Base-by-base conservation (phyloP, 139 green algal species). In the Haematococcus lacustris region DNA sequence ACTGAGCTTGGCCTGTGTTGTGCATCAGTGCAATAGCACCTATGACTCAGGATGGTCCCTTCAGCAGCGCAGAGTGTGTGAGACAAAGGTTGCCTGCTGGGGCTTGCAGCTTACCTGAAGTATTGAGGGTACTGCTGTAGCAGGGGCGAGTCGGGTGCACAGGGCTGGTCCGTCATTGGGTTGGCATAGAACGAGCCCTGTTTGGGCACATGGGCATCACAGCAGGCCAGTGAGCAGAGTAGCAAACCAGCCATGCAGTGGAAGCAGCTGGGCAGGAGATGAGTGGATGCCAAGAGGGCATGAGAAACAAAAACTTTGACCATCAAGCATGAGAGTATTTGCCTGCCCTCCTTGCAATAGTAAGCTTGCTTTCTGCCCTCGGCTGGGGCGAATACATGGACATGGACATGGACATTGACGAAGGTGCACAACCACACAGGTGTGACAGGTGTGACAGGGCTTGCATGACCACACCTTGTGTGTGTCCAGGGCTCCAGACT, bases 121-220 rank as follows among this genome's bases (percentile, higher is more conserved):
- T 64, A 64, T 23, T 21, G 23, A 26, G 53, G 53, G 53, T 34
- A 64, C 53, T 30, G 23, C 26, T 64, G 9, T 26, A 64, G 30
- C 23, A 71, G 75, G 40, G 38, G 23, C n/a, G 3, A 2, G 26
- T 47, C 38, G 3, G 30, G 40, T 13, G 6, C 13, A 0, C 7
- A 43, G 38, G 38, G 71, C 6, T 75, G 61, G 66, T 78, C 77
- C 1, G 53, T 35, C 1, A 77, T 21, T 1, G 88, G 88, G 76
- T 93, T 94, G 62, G 83, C 88, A 43, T 94, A 93, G 68, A 74
- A 93, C 39, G 65, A 82, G 61, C 83, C 83, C 72, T 92, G 90
- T 59, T 79, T 87, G 84, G 1, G 69, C 65, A 26, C 43, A 38
- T n/a, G n/a, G n/a, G n/a, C n/a, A n/a, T n/a, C n/a, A n/a, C n/a